Conservation (phyloP, 1,139 yeast genomes). For the Lodderomyces pseudojiufengensis region DNA sequence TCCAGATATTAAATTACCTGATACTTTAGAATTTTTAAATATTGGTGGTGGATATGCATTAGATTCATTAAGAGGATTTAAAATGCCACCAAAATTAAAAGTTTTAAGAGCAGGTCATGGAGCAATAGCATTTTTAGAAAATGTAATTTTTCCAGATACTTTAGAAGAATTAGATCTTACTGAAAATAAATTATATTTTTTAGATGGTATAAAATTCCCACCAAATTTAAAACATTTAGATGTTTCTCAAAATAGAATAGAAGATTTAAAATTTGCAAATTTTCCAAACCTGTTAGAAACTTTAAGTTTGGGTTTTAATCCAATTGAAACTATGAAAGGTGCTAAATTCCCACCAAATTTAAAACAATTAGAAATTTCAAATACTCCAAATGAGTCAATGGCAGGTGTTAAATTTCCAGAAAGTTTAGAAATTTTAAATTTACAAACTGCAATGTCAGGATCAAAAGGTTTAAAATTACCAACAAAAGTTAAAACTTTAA, state of each 20-base stretch:
- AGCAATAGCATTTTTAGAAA: slow-evolving; percentile 35
- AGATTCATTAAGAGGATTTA: slow-evolving; percentile 41
- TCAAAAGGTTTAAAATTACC: slow-evolving; percentile 46
- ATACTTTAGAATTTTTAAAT: slow-evolving; percentile 35
- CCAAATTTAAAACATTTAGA: slow-evolving; percentile 28
- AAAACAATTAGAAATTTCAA: slow-evolving; percentile 36
- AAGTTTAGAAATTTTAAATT: slow-evolving; percentile 31
- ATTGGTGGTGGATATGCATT: slow-evolving; percentile 41
- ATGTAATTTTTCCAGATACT: slow-evolving; percentile 31
- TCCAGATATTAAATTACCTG: slow-evolving; percentile 42
- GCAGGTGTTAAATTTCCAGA: slow-evolving; percentile 48
- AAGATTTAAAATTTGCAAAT: slow-evolving; percentile 35
- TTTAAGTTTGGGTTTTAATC: slow-evolving; percentile 37
- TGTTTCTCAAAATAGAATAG: slow-evolving; percentile 41
- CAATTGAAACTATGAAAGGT: slow-evolving; percentile 44
- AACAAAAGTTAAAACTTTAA: slow-evolving; percentile 25
- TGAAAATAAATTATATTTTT: slow-evolving; percentile 40
- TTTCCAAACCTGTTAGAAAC: slow-evolving; percentile 34
- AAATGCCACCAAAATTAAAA: slow-evolving; percentile 35
- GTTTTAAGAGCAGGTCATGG: slow-evolving; percentile 34
- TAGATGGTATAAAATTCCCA: slow-evolving; percentile 42
- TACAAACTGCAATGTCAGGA: slow-evolving; percentile 46
- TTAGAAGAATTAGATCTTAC: slow-evolving; percentile 33
- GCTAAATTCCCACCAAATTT: slow-evolving; percentile 39
- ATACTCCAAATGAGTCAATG: slow-evolving; percentile 48